Evolutionary conservation across 2,329 filamentous ascomycete genomes (phyloP), one percentile per base, ranked within the genome.

Genomic region (Apiospora sp.): DNA sequence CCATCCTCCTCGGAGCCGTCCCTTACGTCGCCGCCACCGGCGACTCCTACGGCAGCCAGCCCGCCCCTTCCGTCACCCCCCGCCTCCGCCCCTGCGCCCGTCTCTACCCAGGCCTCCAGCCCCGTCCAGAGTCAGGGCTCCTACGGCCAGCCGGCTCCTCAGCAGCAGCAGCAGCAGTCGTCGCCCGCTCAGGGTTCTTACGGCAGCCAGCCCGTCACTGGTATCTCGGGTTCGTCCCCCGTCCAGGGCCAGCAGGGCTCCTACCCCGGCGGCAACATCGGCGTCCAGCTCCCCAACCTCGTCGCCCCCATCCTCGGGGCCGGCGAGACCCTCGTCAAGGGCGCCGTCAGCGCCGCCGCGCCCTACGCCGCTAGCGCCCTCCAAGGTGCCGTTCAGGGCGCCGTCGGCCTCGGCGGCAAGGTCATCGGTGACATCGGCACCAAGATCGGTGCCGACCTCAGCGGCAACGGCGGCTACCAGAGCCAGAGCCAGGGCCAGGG

Each of bases 1-100:
- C 72, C 37, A 30, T 71, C 34, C 69, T 73, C 49, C 19, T 69
- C 49, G 72, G 69, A 48, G 64, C 72, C 51, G 43, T 41, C 46
- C 41, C 67, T 22, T 48, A 30, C 43, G 72, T 61, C 22, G 46
- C 64, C 30, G 72, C 72, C 16, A 37, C 67, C 49, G 48, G 37
- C 13, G 51, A 46, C 30, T 22, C 19, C 8, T 64, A 64, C 58
- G 58, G 58, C 34, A 34, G 30, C 54, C 19, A 10, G 19, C 19
- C 19, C 2, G 46, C 46, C 46, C 22, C 46, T 22, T 22, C 22
- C 0, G 22, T 49, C 22, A n/a, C 46, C 13, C 13, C 43, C 13
- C 2, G 46, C 22, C 46, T 7, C 46, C 46, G 46, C 46, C 6
- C 30, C 54, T 30, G 27, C 54, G 3, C 27, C 54, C 7, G n/a